phyloP scores from a whole-genome alignment of 2,329 filamentous ascomycete species.

The Samsoniella hepiali region DNA sequence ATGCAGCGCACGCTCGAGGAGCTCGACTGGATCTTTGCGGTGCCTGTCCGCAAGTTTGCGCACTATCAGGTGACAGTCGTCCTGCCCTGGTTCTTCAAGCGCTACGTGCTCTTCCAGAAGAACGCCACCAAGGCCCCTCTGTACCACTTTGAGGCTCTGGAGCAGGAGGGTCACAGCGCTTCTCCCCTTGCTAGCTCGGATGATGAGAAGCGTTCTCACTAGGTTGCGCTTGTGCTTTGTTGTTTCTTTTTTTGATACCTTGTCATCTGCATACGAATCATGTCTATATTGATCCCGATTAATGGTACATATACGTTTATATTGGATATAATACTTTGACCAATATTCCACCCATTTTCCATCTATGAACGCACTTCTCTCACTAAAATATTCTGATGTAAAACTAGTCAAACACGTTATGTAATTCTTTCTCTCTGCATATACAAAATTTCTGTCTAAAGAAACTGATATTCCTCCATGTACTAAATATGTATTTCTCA shows the following conservation, averaged over 20 bases:
- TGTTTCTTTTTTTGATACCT: not conserved
- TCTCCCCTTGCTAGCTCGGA: slow-evolving; percentile 1
- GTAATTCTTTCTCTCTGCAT: too few relatives aligned
- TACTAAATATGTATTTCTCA: too few relatives aligned
- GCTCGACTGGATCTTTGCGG: slow-evolving; percentile 59
- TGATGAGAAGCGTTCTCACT: slow-evolving; percentile 14
- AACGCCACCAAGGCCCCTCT: slow-evolving; percentile 39
- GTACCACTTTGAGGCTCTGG: slow-evolving; percentile 39
- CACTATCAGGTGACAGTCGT: slow-evolving; percentile 54
- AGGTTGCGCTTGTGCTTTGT: not conserved
- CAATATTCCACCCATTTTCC: too few relatives aligned
- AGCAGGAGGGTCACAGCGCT: slow-evolving; percentile 13
- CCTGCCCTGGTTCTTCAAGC: slow-evolving; percentile 59
- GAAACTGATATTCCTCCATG: too few relatives aligned
- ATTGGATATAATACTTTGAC: too few relatives aligned
- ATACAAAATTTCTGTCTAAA: too few relatives aligned
- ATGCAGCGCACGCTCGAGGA: slow-evolving; percentile 53
- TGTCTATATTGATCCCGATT: too few relatives aligned
- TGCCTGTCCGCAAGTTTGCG: slow-evolving; percentile 55
- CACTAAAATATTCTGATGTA: too few relatives aligned
- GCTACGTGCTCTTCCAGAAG: slow-evolving; percentile 54
- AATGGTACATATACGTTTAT: too few relatives aligned
- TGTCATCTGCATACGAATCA: not conserved
- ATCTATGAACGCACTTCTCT: too few relatives aligned
- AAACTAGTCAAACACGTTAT: too few relatives aligned